Evolutionary conservation across 176 grass and related monocot genomes (phyloP).

Genomic region (Leersia perrieri): DNA sequence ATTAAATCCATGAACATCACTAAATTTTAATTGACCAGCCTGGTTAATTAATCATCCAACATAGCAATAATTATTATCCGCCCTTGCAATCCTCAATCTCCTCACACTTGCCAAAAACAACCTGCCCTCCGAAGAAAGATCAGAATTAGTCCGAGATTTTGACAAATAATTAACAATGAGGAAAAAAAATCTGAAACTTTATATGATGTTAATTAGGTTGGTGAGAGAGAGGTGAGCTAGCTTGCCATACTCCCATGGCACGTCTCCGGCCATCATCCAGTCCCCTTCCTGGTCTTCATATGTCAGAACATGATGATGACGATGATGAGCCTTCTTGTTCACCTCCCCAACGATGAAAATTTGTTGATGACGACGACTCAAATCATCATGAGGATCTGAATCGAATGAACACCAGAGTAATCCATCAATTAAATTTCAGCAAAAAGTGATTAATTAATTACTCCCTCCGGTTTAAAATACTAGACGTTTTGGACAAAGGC

Average conservation of each 20-base stretch:
- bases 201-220: neutral
- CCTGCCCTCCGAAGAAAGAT: conserved; percentile 16
- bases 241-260: conserved; percentile 63
- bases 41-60: neutral
- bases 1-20: neutral
- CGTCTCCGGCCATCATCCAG: conserved; percentile 79
- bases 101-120: conserved; percentile 59
- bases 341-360: neutral
- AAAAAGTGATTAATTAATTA: neutral
- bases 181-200: neutral
- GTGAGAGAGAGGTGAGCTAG: neutral
- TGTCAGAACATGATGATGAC: conserved; percentile 56
- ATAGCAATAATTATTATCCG: conserved; percentile 31
- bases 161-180: neutral
- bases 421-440: neutral
- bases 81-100: conserved; percentile 60
- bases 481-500: too few species aligned
- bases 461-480: too few species aligned
- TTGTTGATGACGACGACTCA: conserved; percentile 17
- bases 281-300: conserved; percentile 76
- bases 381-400: conserved; percentile 48
- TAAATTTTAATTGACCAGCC: neutral
- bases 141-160: neutral
- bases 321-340: conserved; percentile 31
- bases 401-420: neutral